Base-by-base conservation (phyloP, 2,329 filamentous ascomycete genomes). In the Verticillium albo-atrum region DNA sequence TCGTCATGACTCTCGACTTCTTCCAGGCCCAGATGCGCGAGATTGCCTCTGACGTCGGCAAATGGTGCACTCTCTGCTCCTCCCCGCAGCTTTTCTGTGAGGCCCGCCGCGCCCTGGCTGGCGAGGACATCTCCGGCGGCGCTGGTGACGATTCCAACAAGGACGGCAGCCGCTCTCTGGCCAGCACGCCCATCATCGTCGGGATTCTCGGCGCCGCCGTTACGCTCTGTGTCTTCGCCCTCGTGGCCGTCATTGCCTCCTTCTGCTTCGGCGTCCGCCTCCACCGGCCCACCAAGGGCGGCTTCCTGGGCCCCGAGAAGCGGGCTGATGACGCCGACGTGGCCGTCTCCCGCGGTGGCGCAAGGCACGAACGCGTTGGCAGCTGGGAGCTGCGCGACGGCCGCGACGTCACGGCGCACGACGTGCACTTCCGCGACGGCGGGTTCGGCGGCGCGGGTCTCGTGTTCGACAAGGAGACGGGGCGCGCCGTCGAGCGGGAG, bases 381-480 rank as follows among this genome's bases (percentile, higher is more conserved):
- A 82, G 80, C 66, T 82, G 80, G 80, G 80, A 83, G 63, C 68
- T 83, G 56, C 64, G 68, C 1, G 64, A 66, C 26, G 69, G 68
- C 17, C 51, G 25, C 6, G 9, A 20, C n/a, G 37, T 47, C n/a
- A 47, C 37, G 37, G 37, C 37, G 6, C 9, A 47, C 20, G 37
- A 47, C 9, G 37, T 20, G n/a, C 37, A 47, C 37, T 47, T 47
- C 37, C 61, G 61, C 1, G 64, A 61, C 5, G 67, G 30, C 10
- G 37, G 17, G 54, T 55, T 56, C 6, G 52, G 53, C 3, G 62
- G 62, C 17, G 61, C 53, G 27, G 68, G 58, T 42, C 67, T 60
- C 17, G 68, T 64, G 20, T 65, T 67, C 26, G 69, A 68, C 2
- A 65, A 66, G 23, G 65, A 70, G 37, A 47, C 37, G 20, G 37